Evolutionary conservation across 2,329 filamentous ascomycete species (phyloP).

Genomic region (Sclerotiophoma versabilis): DNA sequence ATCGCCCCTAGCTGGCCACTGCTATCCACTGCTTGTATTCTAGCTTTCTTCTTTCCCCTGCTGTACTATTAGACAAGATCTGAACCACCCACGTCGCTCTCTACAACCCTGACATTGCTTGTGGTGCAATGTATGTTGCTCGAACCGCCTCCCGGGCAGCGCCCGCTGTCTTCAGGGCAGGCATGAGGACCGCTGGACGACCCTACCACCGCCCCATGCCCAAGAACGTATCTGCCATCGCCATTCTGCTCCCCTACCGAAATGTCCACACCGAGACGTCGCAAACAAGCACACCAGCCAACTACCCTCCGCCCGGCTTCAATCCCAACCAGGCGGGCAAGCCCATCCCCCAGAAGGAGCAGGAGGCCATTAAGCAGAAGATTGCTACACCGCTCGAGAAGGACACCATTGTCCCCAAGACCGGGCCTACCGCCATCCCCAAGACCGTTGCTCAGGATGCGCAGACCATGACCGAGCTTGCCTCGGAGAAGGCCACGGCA

Average conservation of each 20-base stretch:
- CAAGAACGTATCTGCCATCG: conserved; percentile 62
- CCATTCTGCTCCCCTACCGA: conserved; percentile 63
- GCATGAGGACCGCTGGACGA: conserved; percentile 52
- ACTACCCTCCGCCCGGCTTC: conserved; percentile 85
- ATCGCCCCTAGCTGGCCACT: conserved; percentile 2
- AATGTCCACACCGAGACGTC: conserved; percentile 65
- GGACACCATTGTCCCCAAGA: conserved; percentile 46
- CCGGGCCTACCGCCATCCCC: conserved; percentile 52
- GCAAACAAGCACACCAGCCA: conserved; percentile 55
- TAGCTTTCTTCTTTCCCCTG: conserved; percentile 9
- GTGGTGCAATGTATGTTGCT: conserved; percentile 55
- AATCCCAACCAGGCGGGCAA: conserved; percentile 90
- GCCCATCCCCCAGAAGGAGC: conserved; percentile 69
- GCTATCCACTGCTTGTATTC: conserved; percentile 16
- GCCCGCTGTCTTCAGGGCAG: conserved; percentile 56
- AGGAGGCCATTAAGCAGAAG: conserved; percentile 31
- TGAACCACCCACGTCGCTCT: conserved; percentile 15
- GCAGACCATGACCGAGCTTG: conserved; percentile 67
- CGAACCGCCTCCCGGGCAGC: conserved; percentile 54
- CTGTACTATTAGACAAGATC: conserved; percentile 1
- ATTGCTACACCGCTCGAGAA: conserved; percentile 30
- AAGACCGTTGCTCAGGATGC: conserved; percentile 58
- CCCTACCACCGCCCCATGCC: conserved; percentile 53
- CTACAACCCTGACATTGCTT: conserved; percentile 19
- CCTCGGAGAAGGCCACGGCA: conserved; percentile 63